Conservation (phyloP, 1,284 basidiomycete genomes). For the Xanthoconium separans region DNA sequence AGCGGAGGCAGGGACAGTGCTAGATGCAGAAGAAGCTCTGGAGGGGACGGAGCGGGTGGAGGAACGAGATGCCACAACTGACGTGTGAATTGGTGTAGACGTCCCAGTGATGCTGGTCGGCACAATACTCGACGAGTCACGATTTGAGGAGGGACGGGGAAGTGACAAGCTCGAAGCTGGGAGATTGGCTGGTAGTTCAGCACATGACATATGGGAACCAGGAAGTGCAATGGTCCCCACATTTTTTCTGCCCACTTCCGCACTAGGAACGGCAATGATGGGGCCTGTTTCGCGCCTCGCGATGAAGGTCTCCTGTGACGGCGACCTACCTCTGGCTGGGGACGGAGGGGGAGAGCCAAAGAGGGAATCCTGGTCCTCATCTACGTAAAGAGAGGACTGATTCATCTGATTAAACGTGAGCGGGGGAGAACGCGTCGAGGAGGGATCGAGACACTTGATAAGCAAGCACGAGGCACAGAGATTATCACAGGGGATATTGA, state of each 20-base stretch:
- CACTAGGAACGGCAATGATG: conserved; percentile 18
- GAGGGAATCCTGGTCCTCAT: conserved; percentile 64
- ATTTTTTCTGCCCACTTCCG: conserved; percentile 58
- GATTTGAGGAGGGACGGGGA: conserved; percentile 24
- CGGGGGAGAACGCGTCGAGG: conserved; percentile 7
- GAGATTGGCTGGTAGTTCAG: conserved; percentile 77
- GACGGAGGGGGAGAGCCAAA: conserved; percentile 79
- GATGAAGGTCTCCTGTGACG: conserved; percentile 55
- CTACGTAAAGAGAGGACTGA: conserved; percentile 11
- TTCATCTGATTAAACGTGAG: conserved; percentile 26
- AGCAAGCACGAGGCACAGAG: background rate
- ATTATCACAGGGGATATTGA: conserved; percentile 7
- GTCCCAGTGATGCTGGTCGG: background rate
- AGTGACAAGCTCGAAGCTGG: conserved; percentile 48
- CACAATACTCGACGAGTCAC: background rate
- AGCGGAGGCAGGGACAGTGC: background rate
- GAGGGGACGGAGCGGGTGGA: conserved; percentile 13
- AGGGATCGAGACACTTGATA: conserved; percentile 19
- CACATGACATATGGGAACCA: conserved; percentile 78
- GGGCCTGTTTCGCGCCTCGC: conserved; percentile 3
- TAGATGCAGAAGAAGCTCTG: conserved; percentile 14
- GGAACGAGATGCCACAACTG: conserved; percentile 14
- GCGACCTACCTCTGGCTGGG: conserved; percentile 73
- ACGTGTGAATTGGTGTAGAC: background rate
- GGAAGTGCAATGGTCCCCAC: conserved; percentile 95